phyloP scores from a whole-genome alignment of 257 asterid species.

The Lantana camara region DNA sequence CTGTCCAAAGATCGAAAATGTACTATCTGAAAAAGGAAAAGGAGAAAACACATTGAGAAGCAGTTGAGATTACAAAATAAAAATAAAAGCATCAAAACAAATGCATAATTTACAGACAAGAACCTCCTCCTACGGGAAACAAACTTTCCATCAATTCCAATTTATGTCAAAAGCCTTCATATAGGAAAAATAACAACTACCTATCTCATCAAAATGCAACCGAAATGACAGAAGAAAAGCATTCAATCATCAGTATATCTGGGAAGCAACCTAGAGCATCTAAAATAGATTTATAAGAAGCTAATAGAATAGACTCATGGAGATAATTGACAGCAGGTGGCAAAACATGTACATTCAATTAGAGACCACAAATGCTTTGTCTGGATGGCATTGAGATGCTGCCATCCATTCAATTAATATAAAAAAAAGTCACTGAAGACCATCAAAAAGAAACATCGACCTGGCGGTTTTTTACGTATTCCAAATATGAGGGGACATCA shows the following conservation, averaged over 20 bases:
- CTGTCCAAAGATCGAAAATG: too few species aligned
- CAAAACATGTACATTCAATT: neutral
- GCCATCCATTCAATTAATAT: too few species aligned
- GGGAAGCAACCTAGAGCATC: too few species aligned
- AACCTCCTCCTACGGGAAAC: too few species aligned
- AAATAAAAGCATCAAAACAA: neutral
- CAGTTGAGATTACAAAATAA: too few species aligned
- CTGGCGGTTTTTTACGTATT: slow-evolving; percentile 96
- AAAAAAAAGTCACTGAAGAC: slow-evolving; percentile 17
- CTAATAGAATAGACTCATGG: slow-evolving; percentile 2
- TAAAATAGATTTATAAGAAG: neutral
- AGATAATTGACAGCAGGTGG: slow-evolving; percentile 1
- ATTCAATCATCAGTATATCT: too few species aligned
- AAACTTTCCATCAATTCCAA: neutral
- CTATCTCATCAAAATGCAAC: neutral
- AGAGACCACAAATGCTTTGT: slow-evolving; percentile 13
- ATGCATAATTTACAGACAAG: neutral
- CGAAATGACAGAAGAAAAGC: neutral
- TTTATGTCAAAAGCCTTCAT: neutral
- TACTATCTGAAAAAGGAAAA: slow-evolving; percentile 81
- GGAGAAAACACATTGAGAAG: too few species aligned
- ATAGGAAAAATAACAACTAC: too few species aligned
- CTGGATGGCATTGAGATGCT: slow-evolving; percentile 3
- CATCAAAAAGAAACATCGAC: slow-evolving; percentile 48
- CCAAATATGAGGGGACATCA: slow-evolving; percentile 84